phyloP scores from a whole-genome alignment of 176 grass and related monocot genomes.

The Canna indica region DNA sequence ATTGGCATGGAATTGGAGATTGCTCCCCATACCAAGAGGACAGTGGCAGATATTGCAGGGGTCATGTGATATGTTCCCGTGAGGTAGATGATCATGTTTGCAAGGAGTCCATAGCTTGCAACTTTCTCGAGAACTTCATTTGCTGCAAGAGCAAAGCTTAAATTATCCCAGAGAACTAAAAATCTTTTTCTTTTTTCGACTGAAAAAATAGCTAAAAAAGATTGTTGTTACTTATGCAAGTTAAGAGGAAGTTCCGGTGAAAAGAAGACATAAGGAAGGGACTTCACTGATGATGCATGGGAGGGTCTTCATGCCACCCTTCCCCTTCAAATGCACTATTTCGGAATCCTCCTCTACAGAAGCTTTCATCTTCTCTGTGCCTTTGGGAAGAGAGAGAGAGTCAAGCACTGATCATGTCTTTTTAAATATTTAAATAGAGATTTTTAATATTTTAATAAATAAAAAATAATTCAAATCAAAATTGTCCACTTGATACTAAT shows the following conservation, averaged over 20 bases:
- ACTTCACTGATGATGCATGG: conserved; percentile 61
- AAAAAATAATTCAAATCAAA: too few species aligned
- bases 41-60: conserved; percentile 6
- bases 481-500: too few species aligned
- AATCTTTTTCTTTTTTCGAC: too few species aligned
- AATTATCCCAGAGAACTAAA: too few species aligned
- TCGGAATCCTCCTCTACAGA: neutral
- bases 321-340: neutral
- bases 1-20: conserved; percentile 43
- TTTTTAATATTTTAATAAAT: too few species aligned
- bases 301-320: conserved; percentile 55
- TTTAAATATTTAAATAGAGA: too few species aligned
- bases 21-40: conserved; percentile 35
- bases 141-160: conserved; percentile 20
- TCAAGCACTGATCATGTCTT: too few species aligned
- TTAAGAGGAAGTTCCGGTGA: neutral
- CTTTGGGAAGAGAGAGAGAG: too few species aligned
- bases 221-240: too few species aligned
- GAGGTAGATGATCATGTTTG: conserved; percentile 68
- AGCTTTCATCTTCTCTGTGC: conserved; percentile 9
- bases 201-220: too few species aligned
- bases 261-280: neutral
- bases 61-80: conserved; percentile 38
- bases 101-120: conserved; percentile 35
- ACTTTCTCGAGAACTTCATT: conserved; percentile 77